These are phyloP conservation scores for Penicillium sp. DNA, from an alignment of 2,329 filamentous ascomycete species.

Conservation along the genomic window DNA sequence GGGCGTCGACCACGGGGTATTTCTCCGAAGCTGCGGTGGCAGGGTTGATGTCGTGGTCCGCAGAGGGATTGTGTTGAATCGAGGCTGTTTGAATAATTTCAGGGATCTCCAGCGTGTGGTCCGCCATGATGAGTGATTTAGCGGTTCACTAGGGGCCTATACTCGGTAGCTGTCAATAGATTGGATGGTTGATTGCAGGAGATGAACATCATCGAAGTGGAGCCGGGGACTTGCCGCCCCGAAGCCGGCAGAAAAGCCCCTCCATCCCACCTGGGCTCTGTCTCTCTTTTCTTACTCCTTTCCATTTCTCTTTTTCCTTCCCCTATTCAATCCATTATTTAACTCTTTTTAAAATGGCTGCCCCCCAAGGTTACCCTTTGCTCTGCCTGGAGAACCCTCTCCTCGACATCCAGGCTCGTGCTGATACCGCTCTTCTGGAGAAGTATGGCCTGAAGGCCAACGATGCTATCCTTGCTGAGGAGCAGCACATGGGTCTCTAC, in stretches of 20 bases:
- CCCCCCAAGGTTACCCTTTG: constrained; percentile 78
- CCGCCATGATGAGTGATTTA: constrained; percentile 49
- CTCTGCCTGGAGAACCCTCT: constrained; percentile 97
- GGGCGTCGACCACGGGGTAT: constrained; percentile 59
- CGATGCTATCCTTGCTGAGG: constrained; percentile 94
- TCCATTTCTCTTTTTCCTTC: constrained; percentile 6
- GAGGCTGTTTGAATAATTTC: constrained; percentile 79
- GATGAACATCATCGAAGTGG: not conserved
- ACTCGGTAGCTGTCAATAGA: not conserved
- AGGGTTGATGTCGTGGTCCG: constrained; percentile 74
- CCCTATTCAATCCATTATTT: constrained; percentile 6
- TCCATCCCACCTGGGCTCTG: constrained; percentile 13
- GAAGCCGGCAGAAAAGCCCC: constrained; percentile 21
- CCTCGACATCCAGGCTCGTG: constrained; percentile 88
- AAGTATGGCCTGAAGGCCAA: constrained; percentile 95
- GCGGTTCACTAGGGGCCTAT: not conserved
- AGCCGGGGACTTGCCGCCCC: constrained; percentile 15
- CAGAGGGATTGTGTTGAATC: constrained; percentile 71
- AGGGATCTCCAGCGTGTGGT: constrained; percentile 67
- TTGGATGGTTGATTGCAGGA: not conserved
- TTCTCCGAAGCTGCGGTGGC: constrained; percentile 71
- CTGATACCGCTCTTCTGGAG: constrained; percentile 78
- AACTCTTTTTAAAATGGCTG: constrained; percentile 60
- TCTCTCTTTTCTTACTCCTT: not conserved
- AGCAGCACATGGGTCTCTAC: constrained; percentile 85